These are phyloP conservation scores for Aspergillus egyptiacus DNA, from an alignment of 495 filamentous ascomycete species.

Conservation along the genomic window DNA sequence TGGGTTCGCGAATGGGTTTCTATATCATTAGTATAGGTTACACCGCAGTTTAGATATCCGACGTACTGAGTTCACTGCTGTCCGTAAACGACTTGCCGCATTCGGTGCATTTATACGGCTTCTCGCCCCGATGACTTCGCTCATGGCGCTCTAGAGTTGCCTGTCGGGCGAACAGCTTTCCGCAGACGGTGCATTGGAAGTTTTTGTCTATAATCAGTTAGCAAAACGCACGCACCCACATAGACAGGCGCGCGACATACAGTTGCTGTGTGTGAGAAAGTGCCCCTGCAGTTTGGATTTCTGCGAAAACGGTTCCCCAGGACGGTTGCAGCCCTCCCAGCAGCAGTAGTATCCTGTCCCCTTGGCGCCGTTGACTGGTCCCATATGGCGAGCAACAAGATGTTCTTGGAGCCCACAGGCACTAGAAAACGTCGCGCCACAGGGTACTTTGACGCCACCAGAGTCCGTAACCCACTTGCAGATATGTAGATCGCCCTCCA, in stretches of 20 bases:
- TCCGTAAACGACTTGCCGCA: slow-evolving; percentile 45
- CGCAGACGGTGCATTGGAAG: slow-evolving; percentile 42
- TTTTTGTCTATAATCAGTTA: slow-evolving; percentile 37
- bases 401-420: slow-evolving; percentile 40
- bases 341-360: slow-evolving; percentile 46
- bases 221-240: not conserved
- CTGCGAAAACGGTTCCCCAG: slow-evolving; percentile 44
- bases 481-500: slow-evolving; percentile 30
- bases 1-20: slow-evolving; percentile 49
- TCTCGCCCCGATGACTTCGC: slow-evolving; percentile 50
- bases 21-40: slow-evolving; percentile 17
- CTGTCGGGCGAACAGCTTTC: slow-evolving; percentile 42
- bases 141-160: slow-evolving; percentile 45
- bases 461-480: slow-evolving; percentile 35
- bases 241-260: slow-evolving; percentile 24
- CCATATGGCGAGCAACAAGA: slow-evolving; percentile 36
- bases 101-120: slow-evolving; percentile 41
- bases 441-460: slow-evolving; percentile 28
- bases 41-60: not conserved
- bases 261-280: slow-evolving; percentile 45
- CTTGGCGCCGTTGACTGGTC: slow-evolving; percentile 37
- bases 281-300: slow-evolving; percentile 48
- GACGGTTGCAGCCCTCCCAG: slow-evolving; percentile 43
- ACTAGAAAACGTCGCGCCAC: slow-evolving; percentile 33
- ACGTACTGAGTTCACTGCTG: slow-evolving; percentile 46